Percentiles rank a stretch among this genome's conserved stretches.
Evolutionary conservation across 2,329 filamentous ascomycete species (phyloP).

Genomic region (Phialophora tarda): DNA sequence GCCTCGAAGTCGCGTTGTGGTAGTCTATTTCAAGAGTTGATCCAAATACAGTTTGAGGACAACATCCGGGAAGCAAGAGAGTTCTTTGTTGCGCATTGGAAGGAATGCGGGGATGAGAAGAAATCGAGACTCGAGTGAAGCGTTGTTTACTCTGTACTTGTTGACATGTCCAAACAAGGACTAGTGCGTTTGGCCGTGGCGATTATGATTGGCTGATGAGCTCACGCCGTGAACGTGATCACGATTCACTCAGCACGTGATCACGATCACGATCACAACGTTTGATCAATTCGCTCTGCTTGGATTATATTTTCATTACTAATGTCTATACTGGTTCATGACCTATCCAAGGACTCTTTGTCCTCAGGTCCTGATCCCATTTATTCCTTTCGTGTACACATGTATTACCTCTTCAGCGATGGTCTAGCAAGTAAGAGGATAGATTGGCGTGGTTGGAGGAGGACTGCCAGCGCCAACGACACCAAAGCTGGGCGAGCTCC

Average conservation of each 20-base stretch:
- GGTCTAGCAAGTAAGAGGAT: constrained; percentile 46
- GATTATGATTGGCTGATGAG: constrained; percentile 5
- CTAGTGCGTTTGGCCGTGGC: not conserved
- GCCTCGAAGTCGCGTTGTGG: not conserved
- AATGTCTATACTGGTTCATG: not conserved
- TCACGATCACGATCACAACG: not conserved
- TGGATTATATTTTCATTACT: constrained; percentile 14
- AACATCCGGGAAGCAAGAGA: not conserved
- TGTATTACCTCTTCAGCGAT: not conserved
- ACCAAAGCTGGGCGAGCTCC: constrained; percentile 45
- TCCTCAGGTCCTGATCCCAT: not conserved
- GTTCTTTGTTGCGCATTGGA: not conserved
- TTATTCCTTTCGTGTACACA: not conserved
- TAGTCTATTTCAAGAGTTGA: not conserved
- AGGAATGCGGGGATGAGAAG: constrained; percentile 7
- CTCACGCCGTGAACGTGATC: not conserved
- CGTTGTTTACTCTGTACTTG: constrained; percentile 13
- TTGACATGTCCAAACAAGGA: constrained; percentile 11
- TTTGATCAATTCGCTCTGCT: not conserved
- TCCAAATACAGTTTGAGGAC: not conserved
- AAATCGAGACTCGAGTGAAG: not conserved
- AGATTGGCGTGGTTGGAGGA: constrained; percentile 47
- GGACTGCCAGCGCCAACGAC: constrained; percentile 43
- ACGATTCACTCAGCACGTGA: not conserved
- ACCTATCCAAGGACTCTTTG: not conserved